Evolutionary conservation across 306 rosid genomes (phyloP).

Genomic region (Fagus crenata): DNA sequence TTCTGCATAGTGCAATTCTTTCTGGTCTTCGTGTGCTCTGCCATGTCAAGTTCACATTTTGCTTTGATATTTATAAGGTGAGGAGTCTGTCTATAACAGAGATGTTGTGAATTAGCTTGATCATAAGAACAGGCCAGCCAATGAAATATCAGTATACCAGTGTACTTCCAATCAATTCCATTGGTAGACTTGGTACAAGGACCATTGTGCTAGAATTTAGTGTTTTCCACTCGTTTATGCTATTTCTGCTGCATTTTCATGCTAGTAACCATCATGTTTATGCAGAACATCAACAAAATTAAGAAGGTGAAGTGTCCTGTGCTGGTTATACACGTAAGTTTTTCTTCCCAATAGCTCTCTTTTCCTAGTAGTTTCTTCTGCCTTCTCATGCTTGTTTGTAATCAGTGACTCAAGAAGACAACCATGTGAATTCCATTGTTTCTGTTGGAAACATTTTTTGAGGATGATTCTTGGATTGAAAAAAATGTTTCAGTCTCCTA

Average conservation of each 20-base stretch:
- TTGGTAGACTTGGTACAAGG: slow-evolving; percentile 6
- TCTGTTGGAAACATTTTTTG: background rate
- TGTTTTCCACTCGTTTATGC: slow-evolving; percentile 16
- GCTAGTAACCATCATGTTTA: background rate
- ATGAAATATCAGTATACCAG: background rate
- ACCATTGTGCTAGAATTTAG: slow-evolving; percentile 4
- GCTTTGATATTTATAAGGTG: slow-evolving; percentile 97
- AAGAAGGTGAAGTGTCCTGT: slow-evolving; percentile 96
- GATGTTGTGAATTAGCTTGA: background rate
- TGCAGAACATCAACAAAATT: slow-evolving; percentile 95
- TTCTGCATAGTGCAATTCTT: slow-evolving; percentile 94
- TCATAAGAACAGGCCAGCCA: slow-evolving; percentile 13
- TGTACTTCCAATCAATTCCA: background rate
- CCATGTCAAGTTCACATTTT: slow-evolving; percentile 79
- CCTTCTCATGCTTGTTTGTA: slow-evolving; percentile 17
- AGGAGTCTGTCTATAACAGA: background rate
- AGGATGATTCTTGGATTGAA: background rate
- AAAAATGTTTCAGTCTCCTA: background rate
- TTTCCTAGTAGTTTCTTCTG: slow-evolving; percentile 6
- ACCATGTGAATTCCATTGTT: background rate
- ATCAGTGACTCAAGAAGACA: background rate
- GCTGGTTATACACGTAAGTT: slow-evolving; percentile 95
- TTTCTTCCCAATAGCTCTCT: slow-evolving; percentile 1
- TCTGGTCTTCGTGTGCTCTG: slow-evolving; percentile 94
- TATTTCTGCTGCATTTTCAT: slow-evolving; percentile 22